phyloP scores from a whole-genome alignment of 306 rosid species.

The Nissolia schottii region DNA sequence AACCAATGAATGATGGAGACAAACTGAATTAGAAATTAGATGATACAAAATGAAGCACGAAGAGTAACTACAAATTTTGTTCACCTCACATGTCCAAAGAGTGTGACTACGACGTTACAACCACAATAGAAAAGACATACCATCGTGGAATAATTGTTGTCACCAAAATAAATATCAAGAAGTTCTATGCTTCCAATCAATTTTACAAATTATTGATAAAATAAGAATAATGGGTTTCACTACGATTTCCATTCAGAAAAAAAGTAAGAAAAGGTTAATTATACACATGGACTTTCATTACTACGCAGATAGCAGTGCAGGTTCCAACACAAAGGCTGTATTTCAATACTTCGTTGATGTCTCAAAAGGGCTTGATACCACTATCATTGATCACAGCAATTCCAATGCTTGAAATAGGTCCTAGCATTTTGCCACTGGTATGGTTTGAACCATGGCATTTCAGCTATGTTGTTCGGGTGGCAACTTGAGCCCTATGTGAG shows the following conservation, averaged over 20 bases:
- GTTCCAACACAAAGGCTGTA: neutral
- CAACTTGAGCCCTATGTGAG: neutral
- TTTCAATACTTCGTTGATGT: neutral
- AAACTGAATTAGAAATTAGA: neutral
- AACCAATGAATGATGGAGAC: neutral
- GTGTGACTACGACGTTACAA: neutral
- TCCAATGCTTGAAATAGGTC: neutral
- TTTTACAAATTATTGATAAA: neutral
- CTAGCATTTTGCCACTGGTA: neutral
- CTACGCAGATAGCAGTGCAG: neutral
- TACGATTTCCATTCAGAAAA: neutral
- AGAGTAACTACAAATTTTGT: neutral
- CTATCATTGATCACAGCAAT: neutral
- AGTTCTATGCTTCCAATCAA: conserved; percentile 2
- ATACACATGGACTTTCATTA: neutral
- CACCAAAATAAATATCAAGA: neutral
- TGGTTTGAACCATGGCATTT: neutral
- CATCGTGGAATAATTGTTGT: neutral
- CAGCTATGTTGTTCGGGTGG: neutral
- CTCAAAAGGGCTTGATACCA: neutral
- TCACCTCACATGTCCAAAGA: neutral
- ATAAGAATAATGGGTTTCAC: neutral
- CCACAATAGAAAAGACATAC: neutral
- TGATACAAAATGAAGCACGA: neutral
- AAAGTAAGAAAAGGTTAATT: neutral